Conservation (phyloP, 1,284 basidiomycete genomes). For the Wallemia hederae region DNA sequence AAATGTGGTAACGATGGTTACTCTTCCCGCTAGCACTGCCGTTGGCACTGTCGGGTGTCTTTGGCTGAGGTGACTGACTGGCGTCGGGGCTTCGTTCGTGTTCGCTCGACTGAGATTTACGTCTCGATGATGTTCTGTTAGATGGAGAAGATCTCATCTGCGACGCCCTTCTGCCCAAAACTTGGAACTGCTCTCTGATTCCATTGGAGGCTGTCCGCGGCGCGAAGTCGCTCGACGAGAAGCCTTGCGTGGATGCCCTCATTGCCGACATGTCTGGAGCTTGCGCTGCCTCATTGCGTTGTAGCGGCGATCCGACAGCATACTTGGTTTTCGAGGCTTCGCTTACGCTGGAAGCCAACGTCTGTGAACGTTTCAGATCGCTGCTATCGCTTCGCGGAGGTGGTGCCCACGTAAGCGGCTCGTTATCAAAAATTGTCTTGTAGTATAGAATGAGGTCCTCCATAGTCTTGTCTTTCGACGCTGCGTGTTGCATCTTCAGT, state of each 20-base stretch:
- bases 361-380: not conserved
- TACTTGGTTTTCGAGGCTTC: not conserved
- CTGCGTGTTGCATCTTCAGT: not conserved
- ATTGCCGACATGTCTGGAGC: not conserved
- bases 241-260: not conserved
- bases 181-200: not conserved
- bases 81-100: not conserved
- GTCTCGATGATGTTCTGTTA: not conserved
- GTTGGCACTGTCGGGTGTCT: not conserved
- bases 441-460: not conserved
- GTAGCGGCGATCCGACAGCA: not conserved
- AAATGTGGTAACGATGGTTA: not conserved
- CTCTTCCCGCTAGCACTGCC: not conserved
- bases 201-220: not conserved
- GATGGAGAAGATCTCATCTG: not conserved
- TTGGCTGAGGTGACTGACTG: not conserved
- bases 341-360: not conserved
- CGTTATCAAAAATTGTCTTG: not conserved
- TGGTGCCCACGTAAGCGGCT: not conserved
- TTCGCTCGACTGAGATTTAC: not conserved
- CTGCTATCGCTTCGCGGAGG: not conserved
- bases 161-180: not conserved
- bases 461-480: slow-evolving; percentile 1
- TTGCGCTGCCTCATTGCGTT: not conserved
- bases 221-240: not conserved